Evolutionary conservation across 2,329 filamentous ascomycete species (phyloP).

Genomic region (Cryphonectria naterciae): DNA sequence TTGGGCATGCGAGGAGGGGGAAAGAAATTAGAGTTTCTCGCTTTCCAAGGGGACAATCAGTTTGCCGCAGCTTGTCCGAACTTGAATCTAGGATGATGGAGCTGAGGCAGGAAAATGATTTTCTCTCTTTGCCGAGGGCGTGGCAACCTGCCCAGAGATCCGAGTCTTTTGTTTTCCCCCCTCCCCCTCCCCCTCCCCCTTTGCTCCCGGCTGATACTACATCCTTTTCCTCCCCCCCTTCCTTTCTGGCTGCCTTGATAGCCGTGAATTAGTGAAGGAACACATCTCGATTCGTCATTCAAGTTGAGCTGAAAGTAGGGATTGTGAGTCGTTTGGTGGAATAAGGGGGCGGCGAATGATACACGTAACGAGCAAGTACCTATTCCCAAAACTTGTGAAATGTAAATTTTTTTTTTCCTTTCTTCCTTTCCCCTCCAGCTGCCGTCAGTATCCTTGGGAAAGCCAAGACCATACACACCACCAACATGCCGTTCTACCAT

Average conservation of each 20-base stretch:
- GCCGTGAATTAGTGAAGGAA: not conserved
- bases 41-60: not conserved
- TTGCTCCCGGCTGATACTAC: not conserved
- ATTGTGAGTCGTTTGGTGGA: not conserved
- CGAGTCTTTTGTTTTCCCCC: not conserved
- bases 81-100: not conserved
- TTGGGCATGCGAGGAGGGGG: not conserved
- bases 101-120: not conserved
- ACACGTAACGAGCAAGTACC: not conserved
- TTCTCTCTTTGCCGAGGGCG: not conserved
- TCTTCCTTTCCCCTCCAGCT: too few relatives aligned
- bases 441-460: not conserved
- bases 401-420: not conserved
- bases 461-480: not conserved
- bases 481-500: not conserved
- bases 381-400: not conserved
- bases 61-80: not conserved
- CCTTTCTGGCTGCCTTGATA: not conserved
- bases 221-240: not conserved
- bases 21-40: not conserved
- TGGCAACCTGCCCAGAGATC: not conserved
- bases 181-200: too few relatives aligned
- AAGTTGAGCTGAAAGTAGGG: constrained; percentile 4
- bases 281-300: not conserved
- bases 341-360: not conserved